Evolutionary conservation across 2,329 filamentous ascomycete species (phyloP), one percentile per base, ranked within the genome.

Genomic region (Orbilia ellipsospora): DNA sequence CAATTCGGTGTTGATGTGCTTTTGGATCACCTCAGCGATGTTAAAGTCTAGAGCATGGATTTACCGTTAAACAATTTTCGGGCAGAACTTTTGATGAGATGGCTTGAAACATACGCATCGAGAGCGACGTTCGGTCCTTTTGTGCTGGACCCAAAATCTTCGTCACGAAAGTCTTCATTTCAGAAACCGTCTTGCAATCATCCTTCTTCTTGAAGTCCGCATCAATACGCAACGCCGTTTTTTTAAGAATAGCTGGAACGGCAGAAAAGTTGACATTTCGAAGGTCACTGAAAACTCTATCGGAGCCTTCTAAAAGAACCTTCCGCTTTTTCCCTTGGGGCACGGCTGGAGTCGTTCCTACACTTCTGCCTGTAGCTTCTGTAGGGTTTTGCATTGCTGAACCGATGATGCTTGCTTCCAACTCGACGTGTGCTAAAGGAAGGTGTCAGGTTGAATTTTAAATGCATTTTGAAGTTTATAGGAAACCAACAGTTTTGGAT

Each of bases 231-330:
- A 93, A 89, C 3, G 95, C 96, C 12, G 96, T 92, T 81, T 94
- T 94, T 82, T 97, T 97, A 76, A 99, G 86, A 7, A 96, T 84
- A 62, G 89, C 90, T 13, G 95, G 95, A 45, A 99, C 93, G 65
- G 97, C 93, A 42, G 94, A 94, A 82, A 98, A 99, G 81, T 99
- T 99, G 48, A 92, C 90, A 81, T 98, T 92, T 67, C 94, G 90
- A 2, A 99, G 85, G 78, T 96, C 91, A 56, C 90, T 89, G 81
- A 94, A 99, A 10, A 99, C 86, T 78, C 92, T 91, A 81, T 99
- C 96, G 13, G 90, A 92, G 1, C 92, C 92, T 81, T 98, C 94
- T 0, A 99, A 87, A 80, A 92, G 88, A 54, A 99, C 90, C 80
- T 96, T 97, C 64, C 93, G 89, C 82, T 96, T 97, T 80, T 88